Evolutionary conservation across 2,329 filamentous ascomycete species (phyloP).

Genomic region (Cryphonectria nitschkei): DNA sequence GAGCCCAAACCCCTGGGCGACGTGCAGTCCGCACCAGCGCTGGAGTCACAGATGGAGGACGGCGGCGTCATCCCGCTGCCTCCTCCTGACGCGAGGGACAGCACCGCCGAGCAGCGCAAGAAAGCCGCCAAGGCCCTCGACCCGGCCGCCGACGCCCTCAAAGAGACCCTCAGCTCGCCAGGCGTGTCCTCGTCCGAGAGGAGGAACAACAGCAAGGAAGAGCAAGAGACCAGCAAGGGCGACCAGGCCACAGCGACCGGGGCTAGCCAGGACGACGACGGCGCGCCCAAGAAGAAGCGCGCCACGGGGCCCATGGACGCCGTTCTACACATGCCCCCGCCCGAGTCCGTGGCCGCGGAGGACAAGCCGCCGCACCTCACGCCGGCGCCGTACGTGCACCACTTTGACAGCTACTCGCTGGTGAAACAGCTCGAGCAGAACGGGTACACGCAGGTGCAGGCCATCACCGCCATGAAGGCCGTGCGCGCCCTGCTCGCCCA

Average conservation of each 20-base stretch:
- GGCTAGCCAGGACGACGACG: conserved; percentile 1
- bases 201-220: conserved; percentile 25
- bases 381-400: conserved; percentile 83
- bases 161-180: conserved; percentile 25
- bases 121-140: conserved; percentile 26
- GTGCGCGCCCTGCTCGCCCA: conserved; percentile 75
- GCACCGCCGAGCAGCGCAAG: conserved; percentile 26
- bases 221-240: conserved; percentile 8
- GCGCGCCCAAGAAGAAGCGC: conserved; percentile 42
- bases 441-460: conserved; percentile 74
- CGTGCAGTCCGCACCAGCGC: conserved; percentile 28
- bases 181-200: conserved; percentile 28
- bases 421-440: conserved; percentile 76
- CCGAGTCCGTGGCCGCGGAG: conserved; percentile 40
- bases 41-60: conserved; percentile 29
- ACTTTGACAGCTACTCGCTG: conserved; percentile 93
- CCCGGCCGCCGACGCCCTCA: conserved; percentile 21
- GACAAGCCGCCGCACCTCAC: conserved; percentile 68
- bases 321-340: conserved; percentile 51
- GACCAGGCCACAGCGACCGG: conserved; percentile 14
- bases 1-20: conserved; percentile 49
- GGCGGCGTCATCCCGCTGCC: conserved; percentile 12
- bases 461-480: conserved; percentile 89
- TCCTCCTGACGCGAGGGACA: conserved; percentile 14
- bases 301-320: conserved; percentile 54